Percentiles rank a stretch among this genome's conserved stretches.
Conservation (phyloP, 192 early-diverging fungal genomes). For the Podila clonocystis region DNA sequence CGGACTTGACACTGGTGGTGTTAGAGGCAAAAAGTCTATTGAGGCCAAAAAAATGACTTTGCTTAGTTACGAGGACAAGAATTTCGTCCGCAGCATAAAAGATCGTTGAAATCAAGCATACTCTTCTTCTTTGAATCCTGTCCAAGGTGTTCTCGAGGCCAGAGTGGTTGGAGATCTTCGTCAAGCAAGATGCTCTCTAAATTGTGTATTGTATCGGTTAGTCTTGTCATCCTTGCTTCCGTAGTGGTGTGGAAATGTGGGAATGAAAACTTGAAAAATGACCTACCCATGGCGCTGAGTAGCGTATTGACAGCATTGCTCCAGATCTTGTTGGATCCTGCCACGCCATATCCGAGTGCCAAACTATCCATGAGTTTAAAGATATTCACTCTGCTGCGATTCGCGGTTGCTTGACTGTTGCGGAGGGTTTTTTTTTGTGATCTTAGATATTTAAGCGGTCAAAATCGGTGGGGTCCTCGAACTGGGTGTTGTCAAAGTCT, state of each 20-base stretch:
- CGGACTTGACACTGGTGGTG: slow-evolving; percentile 18
- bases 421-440: neutral
- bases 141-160: slow-evolving; percentile 33
- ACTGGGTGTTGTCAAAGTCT: slow-evolving; percentile 17
- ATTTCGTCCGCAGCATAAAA: neutral
- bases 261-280: neutral
- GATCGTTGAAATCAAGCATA: neutral
- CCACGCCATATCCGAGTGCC: neutral
- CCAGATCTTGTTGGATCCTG: slow-evolving; percentile 33
- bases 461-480: slow-evolving; percentile 18
- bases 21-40: slow-evolving; percentile 16
- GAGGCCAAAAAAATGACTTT: neutral
- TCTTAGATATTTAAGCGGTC: neutral
- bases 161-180: slow-evolving; percentile 43
- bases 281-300: slow-evolving; percentile 43
- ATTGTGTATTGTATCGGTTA: neutral
- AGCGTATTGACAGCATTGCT: slow-evolving; percentile 47
- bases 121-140: slow-evolving; percentile 36
- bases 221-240: too few relatives aligned
- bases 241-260: neutral
- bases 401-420: neutral
- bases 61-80: neutral
- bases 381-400: neutral
- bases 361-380: slow-evolving; percentile 5
- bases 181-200: slow-evolving; percentile 45